Percentiles rank a stretch among this genome's conserved stretches.
phyloP scores from a whole-genome alignment of 1,284 basidiomycete genomes.

The Puccinia coronata region DNA sequence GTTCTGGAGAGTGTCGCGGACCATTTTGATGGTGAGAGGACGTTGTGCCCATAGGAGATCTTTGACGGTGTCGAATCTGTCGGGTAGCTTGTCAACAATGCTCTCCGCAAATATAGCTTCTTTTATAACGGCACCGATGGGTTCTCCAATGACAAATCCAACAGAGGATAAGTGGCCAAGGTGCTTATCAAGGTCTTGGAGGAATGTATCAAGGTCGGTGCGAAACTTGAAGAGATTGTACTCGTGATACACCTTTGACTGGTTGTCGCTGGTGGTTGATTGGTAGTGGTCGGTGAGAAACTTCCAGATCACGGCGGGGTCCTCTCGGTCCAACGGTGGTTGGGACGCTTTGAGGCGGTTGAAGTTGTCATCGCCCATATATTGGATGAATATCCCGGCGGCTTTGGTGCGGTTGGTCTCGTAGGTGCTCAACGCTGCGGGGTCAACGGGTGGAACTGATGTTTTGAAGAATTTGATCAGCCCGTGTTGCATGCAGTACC shows the following conservation, averaged over 20 bases:
- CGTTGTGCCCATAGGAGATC: not conserved
- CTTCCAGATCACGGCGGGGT: not conserved
- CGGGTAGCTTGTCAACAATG: not conserved
- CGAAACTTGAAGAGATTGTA: not conserved
- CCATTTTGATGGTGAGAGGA: not conserved
- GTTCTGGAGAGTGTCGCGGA: not conserved
- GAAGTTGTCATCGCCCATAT: no score
- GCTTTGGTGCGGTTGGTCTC: no score
- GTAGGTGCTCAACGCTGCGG: no score
- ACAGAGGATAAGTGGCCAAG: not conserved
- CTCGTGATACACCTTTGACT: not conserved
- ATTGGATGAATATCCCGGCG: no score
- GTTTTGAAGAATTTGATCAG: no score
- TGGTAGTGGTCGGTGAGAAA: not conserved
- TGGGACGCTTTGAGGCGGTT: no score
- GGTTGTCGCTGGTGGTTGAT: not conserved
- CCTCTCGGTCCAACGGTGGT: no score
- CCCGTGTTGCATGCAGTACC: no score
- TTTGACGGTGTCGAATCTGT: not conserved
- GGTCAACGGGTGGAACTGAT: no score
- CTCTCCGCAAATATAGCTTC: not conserved
- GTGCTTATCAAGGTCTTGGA: not conserved
- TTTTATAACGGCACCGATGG: not conserved
- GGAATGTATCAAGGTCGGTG: not conserved
- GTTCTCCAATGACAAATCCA: not conserved